Percentiles rank a stretch among this genome's conserved stretches.
Evolutionary conservation across 1,284 basidiomycete genomes (phyloP).

Genomic region (Leccinum subrobustum): DNA sequence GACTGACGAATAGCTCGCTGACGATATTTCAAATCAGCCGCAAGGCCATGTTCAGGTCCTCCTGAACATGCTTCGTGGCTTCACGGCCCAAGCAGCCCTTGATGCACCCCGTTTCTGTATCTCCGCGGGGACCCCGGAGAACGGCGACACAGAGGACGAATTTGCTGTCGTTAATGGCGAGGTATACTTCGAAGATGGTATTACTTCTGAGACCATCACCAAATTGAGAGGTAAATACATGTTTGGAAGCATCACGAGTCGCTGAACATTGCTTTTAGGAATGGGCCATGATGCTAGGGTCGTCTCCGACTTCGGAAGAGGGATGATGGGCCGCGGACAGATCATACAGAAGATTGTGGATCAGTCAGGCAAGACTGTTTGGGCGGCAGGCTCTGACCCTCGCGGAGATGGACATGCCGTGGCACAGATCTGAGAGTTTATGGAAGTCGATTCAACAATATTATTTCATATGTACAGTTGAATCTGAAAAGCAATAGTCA

Average conservation of each 20-base stretch:
- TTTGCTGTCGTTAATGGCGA: conserved; percentile 76
- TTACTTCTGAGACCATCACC: conserved; percentile 58
- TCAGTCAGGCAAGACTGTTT: conserved; percentile 65
- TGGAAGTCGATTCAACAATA: conserved; percentile 8
- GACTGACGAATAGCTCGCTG: background rate
- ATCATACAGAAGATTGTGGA: conserved; percentile 80
- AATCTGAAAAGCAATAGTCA: background rate
- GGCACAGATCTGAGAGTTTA: conserved; percentile 66
- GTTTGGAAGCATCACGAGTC: background rate
- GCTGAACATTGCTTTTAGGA: conserved; percentile 36
- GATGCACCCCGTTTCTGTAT: conserved; percentile 98
- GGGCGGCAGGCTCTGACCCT: conserved; percentile 88
- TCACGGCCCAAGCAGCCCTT: conserved; percentile 79
- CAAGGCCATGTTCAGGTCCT: conserved; percentile 94
- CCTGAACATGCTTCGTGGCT: conserved; percentile 87
- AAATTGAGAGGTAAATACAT: conserved; percentile 56
- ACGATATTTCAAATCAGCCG: conserved; percentile 45
- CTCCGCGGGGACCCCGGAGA: conserved; percentile 76
- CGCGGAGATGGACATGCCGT: conserved; percentile 87
- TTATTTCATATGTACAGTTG: background rate
- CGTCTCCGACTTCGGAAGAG: conserved; percentile 61
- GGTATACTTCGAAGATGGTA: conserved; percentile 87
- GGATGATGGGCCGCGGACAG: conserved; percentile 90
- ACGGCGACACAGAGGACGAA: conserved; percentile 46
- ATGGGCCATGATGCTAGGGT: conserved; percentile 86